Evolutionary conservation across 2,329 filamentous ascomycete species (phyloP), one percentile per base, ranked within the genome.

Genomic region (Rutstroemia sydowiana): DNA sequence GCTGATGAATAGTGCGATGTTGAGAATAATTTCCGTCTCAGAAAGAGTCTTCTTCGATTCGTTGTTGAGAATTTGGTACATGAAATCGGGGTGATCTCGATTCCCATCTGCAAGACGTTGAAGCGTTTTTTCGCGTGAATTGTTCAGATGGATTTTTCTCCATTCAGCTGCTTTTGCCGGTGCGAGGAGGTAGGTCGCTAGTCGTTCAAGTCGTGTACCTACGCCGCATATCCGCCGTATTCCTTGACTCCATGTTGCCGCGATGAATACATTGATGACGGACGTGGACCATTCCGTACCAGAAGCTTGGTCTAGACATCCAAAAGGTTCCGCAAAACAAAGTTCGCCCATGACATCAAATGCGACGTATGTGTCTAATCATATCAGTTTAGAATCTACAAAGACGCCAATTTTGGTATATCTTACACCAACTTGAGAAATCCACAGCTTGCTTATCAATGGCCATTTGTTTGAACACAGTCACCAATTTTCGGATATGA

Each of bases 341-440:
- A 74, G 63, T 53, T 73, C 71, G 16, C 70, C 70, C 34, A 70
- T 65, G 23, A 70, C 61, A 55, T 70, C 69, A 56, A 71, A 70
- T 5, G 69, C 62, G 4, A 61, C 48, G 52, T 62, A 68, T 39
- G 49, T 51, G 14, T 45, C 49, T 51, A 31, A n/a, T n/a, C 14
- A 10, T n/a, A 28, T 43, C 9, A 26, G 40, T 10, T 11, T 14
- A 4, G 5, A 6, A 43, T 31, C 14, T 5, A 43, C 36, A 11
- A 26, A 43, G 23, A 43, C 11, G 16, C 5, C 11, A 16, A 16
- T 36, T 36, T 36, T 7, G 32, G 16, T 13, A 23, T 14, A 21
- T 13, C 41, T 30, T 44, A 44, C 41, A 44, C 41, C 41, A 44
- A 44, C 16, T 44, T 10, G 26, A 44, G n/a, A 44, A 30, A 16